phyloP scores from a whole-genome alignment of 106 monocot genomes.

The Platanthera zijinensis region DNA sequence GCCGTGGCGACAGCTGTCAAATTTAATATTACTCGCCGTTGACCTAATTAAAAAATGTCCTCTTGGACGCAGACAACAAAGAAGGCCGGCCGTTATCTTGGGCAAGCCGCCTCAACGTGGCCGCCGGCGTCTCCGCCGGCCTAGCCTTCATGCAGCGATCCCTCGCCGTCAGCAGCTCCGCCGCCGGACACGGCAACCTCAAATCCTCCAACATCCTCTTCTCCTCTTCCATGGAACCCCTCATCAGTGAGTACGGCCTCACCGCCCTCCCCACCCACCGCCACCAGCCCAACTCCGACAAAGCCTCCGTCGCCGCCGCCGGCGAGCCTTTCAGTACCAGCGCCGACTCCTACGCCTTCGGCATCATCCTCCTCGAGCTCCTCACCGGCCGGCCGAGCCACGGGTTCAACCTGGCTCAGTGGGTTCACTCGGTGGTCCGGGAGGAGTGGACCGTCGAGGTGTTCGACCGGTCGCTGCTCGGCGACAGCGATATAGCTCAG shows the following conservation, averaged over 20 bases:
- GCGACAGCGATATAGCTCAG: conserved; percentile 13
- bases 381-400: conserved; percentile 39
- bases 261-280: not conserved
- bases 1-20: too few species aligned
- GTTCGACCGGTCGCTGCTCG: conserved; percentile 22
- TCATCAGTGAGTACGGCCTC: conserved; percentile 50
- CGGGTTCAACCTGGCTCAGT: conserved; percentile 27
- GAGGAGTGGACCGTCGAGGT: conserved; percentile 61
- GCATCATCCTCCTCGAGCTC: conserved; percentile 43
- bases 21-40: not conserved
- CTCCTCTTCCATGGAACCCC: conserved; percentile 21
- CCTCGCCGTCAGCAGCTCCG: not conserved
- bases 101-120: conserved; percentile 21
- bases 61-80: conserved; percentile 5
- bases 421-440: conserved; percentile 47
- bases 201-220: conserved; percentile 47
- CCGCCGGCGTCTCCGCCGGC: conserved; percentile 23
- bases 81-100: conserved; percentile 16
- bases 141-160: conserved; percentile 38
- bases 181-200: conserved; percentile 36
- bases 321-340: not conserved
- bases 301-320: not conserved
- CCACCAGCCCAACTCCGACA: not conserved
- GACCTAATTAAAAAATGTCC: not conserved
- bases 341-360: conserved; percentile 22